These are phyloP conservation scores for Saccharomycopsis hybrid DNA, from an alignment of 1,139 yeast genomes.

Conservation along the genomic window DNA sequence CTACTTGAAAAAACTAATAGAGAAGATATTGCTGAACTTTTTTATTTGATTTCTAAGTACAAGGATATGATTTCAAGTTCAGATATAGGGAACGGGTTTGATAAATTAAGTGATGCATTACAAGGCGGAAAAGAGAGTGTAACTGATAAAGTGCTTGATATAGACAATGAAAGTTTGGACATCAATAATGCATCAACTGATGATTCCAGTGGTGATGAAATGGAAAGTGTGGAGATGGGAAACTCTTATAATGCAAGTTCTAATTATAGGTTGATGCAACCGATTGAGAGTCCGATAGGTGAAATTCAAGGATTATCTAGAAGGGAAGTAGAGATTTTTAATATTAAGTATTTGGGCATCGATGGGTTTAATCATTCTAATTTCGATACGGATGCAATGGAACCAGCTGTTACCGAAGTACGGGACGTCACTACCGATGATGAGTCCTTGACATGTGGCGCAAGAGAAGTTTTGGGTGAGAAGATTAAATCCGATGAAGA, in stretches of 20 bases:
- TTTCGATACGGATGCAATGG: conserved; percentile 2
- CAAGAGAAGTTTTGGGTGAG: not conserved
- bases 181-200: conserved; percentile 5
- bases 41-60: conserved; percentile 15
- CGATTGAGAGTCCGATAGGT: not conserved
- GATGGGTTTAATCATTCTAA: not conserved
- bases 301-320: conserved; percentile 10
- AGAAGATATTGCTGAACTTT: conserved; percentile 17
- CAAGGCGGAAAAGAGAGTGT: no score
- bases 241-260: conserved; percentile 1
- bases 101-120: not conserved
- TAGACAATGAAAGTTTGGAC: not conserved
- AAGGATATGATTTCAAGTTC: conserved; percentile 3
- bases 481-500: not conserved
- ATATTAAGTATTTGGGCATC: conserved; percentile 9
- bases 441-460: not conserved
- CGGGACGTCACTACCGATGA: conserved; percentile 1
- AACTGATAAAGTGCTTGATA: no score
- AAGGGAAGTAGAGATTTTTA: conserved; percentile 8
- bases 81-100: not conserved
- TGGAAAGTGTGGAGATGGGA: conserved; percentile 16
- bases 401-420: not conserved
- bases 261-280: conserved; percentile 3
- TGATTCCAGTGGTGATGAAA: conserved; percentile 17
- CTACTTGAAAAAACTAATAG: conserved; percentile 11